A percentile compares a stretch with the other conserved stretches of the same genome.
Conservation (phyloP, 441 rosid species). For the Capsella rubella region DNA sequence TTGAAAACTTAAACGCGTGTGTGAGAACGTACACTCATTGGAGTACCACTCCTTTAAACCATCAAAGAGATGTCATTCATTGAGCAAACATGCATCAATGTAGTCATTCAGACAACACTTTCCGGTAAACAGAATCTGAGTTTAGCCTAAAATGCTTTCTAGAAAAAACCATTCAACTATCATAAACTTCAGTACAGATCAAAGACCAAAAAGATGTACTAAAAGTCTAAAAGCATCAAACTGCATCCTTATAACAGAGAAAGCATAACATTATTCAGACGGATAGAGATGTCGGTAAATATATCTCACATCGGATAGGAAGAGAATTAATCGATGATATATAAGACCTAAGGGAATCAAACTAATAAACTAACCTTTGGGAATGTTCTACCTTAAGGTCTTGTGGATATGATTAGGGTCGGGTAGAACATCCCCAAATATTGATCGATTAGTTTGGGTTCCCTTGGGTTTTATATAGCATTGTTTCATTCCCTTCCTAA, state of each 20-base stretch:
- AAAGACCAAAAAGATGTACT: background rate
- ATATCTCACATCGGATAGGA: no score
- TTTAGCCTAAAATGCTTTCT: background rate
- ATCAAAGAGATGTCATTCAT: background rate
- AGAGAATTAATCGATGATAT: no score
- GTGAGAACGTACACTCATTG: no score
- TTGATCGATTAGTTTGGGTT: no score
- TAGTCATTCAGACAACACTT: background rate
- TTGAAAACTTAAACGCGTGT: no score
- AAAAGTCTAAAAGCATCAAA: constrained; percentile 10
- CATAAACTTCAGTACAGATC: background rate
- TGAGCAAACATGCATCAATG: background rate
- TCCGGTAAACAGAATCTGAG: background rate
- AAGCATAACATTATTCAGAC: background rate
- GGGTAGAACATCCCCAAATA: no score
- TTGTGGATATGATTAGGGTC: no score
- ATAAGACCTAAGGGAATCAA: no score
- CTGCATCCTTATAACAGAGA: background rate
- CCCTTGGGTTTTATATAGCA: no score
- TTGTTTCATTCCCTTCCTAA: no score
- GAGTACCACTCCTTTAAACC: background rate
- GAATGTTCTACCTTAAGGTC: no score
- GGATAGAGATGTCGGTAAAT: background rate
- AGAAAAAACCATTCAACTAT: background rate
- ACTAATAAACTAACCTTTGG: no score